A percentile compares a stretch with the other conserved stretches of the same genome.
These are phyloP conservation scores for Colletotrichum incanum DNA, from an alignment of 2,329 filamentous ascomycete genomes.

Conservation along the genomic window DNA sequence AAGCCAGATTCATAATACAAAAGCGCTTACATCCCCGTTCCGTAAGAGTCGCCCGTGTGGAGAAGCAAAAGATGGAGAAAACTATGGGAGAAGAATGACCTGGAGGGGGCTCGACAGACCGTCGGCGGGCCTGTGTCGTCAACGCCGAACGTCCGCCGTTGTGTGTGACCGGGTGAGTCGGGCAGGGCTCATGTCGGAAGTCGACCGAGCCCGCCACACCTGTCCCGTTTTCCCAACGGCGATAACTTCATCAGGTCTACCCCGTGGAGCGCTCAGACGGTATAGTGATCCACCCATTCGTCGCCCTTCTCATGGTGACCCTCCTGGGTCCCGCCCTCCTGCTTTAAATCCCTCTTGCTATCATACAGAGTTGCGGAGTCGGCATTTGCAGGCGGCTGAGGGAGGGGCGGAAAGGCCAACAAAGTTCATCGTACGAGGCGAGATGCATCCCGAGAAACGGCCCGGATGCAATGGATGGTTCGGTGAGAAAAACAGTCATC, in stretches of 20 bases:
- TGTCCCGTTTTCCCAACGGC: conserved; percentile 13
- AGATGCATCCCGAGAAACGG: conserved; percentile 1
- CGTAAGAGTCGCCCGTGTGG: conserved; percentile 27
- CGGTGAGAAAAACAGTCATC: conserved; percentile 7
- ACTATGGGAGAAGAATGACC: conserved; percentile 13
- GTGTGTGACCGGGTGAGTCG: conserved; percentile 32
- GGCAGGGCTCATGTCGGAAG: conserved; percentile 42
- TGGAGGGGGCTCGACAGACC: conserved; percentile 5
- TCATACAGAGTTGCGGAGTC: conserved; percentile 19
- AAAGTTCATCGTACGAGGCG: conserved; percentile 11
- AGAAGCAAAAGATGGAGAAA: conserved; percentile 41
- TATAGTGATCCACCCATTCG: conserved; percentile 26
- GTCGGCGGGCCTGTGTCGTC: conserved; percentile 25
- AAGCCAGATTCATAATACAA: conserved; percentile 38
- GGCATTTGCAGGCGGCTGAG: conserved; percentile 5
- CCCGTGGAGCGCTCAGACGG: conserved; percentile 34
- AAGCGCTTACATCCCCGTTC: conserved; percentile 36
- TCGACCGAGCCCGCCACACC: conserved; percentile 38
- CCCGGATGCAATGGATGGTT: conserved; percentile 24
- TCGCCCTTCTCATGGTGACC: conserved; percentile 8
- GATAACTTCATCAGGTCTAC: conserved; percentile 32
- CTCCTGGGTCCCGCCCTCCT: conserved; percentile 32
- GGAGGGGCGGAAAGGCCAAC: conserved; percentile 14
- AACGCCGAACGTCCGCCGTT: conserved; percentile 37
- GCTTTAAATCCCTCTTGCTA: conserved; percentile 32